Base-by-base conservation (phyloP, 768 basidiomycete species). In the Termitomyces sp. region DNA sequence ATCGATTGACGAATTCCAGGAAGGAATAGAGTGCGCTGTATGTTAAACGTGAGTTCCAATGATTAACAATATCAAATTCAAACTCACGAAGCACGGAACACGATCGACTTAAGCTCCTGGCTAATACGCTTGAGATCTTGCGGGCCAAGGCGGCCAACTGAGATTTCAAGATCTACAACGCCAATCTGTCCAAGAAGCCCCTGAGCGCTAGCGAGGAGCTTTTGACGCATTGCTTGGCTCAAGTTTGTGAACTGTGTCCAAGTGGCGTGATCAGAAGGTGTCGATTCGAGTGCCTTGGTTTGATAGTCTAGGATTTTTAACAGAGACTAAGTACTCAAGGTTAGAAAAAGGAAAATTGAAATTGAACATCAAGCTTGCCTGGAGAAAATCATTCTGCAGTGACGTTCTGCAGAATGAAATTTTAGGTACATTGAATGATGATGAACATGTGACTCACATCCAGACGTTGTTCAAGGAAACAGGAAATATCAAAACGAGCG, bases 391-490 rank as follows among this genome's bases (percentile, higher is more conserved):
- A 55, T 70, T 67, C 29, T 64, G 61, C 6, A 77, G 63, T 2
- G 70, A 63, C 2, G 71, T 72, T 57, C 75, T 76, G 63, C 37
- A 31, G 11, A 55, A 17, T 53, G 32, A 11, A 42, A 53, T 2
- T 56, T 36, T 12, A 31, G 15, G 32, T 11, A 34, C 17, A 10
- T 9, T 15, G 17, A 29, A 38, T 45, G 12, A 50, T 25, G 20
- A 52, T 5, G 14, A 29, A 15, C 1, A 49, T 9, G 36, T 3
- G 17, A 32, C 73, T 58, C 62, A 76, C 72, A 77, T 59, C 79
- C 78, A 80, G 43, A 78, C 70, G 64, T 75, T 76, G 59, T 78
- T 80, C 51, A 79, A 61, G 46, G 75, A 79, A 64, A 79, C 76
- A 0, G 80, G 80, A 53, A 80, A 82, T 40, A 82, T 71, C 0